Conservation (phyloP, 768 basidiomycete genomes). For the Collybiopsis luxurians region DNA sequence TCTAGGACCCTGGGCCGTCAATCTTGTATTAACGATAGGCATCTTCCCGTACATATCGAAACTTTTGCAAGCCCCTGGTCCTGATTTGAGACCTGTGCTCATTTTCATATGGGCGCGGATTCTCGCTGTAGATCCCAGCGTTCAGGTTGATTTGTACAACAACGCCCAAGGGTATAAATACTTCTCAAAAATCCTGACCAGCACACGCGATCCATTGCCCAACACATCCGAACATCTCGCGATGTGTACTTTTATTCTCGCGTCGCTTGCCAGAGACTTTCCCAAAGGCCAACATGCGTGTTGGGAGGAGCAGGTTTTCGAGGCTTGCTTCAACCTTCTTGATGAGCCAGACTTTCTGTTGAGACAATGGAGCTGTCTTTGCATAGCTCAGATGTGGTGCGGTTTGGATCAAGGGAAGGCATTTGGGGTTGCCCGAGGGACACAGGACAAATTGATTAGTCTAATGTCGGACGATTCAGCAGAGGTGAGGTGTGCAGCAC, state of each 20-base stretch:
- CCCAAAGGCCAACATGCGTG: conserved; percentile 86
- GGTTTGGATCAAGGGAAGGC: conserved; percentile 87
- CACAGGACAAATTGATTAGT: conserved; percentile 78
- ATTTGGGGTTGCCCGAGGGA: conserved; percentile 71
- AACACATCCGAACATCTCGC: conserved; percentile 95
- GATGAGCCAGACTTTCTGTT: conserved; percentile 91
- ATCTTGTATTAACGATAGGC: conserved; percentile 92
- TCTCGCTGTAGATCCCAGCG: conserved; percentile 91
- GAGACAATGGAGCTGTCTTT: conserved; percentile 91
- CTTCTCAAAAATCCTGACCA: conserved; percentile 74
- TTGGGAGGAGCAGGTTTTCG: conserved; percentile 77
- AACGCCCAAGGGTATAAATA: conserved; percentile 81
- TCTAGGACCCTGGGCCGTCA: conserved; percentile 97
- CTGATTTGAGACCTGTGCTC: conserved; percentile 93
- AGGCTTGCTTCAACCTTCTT: conserved; percentile 80
- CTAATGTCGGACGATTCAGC: conserved; percentile 85
- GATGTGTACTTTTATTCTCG: conserved; percentile 97
- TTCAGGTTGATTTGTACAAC: conserved; percentile 86
- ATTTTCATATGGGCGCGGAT: conserved; percentile 99
- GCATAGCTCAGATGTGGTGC: conserved; percentile 96
- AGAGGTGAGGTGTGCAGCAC: conserved; percentile 87
- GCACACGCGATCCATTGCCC: conserved; percentile 59
- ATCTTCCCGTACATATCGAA: conserved; percentile 99
- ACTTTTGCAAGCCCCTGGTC: conserved; percentile 90
- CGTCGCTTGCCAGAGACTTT: conserved; percentile 87